These are phyloP conservation scores for Xylaria longipes DNA, from an alignment of 495 filamentous ascomycete genomes.

Conservation along the genomic window DNA sequence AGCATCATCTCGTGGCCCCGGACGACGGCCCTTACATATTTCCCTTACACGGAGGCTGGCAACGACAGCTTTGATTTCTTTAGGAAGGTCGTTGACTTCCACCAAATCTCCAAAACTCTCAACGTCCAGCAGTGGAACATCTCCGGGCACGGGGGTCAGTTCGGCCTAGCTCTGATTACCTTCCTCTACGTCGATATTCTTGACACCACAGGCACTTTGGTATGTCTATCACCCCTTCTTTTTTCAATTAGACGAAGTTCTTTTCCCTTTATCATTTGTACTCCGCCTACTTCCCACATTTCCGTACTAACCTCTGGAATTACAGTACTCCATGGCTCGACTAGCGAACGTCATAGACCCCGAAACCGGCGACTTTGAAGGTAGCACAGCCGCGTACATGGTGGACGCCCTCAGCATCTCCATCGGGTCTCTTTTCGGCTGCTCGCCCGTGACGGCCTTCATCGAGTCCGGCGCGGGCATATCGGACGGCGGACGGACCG, in stretches of 20 bases:
- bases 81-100: conserved; percentile 81
- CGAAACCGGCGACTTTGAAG: conserved; percentile 77
- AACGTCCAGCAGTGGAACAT: conserved; percentile 74
- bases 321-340: conserved; percentile 77
- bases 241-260: not conserved
- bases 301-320: conserved; percentile 19
- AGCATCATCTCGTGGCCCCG: conserved; percentile 87
- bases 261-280: not conserved
- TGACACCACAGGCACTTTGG: conserved; percentile 74
- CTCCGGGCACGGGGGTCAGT: conserved; percentile 65
- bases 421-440: conserved; percentile 76
- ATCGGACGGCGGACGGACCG: conserved; percentile 80
- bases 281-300: not conserved
- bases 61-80: conserved; percentile 78
- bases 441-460: conserved; percentile 79
- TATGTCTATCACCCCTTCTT: conserved; percentile 13
- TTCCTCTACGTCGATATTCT: conserved; percentile 88
- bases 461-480: conserved; percentile 86
- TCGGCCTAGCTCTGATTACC: conserved; percentile 79
- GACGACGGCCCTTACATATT: conserved; percentile 73
- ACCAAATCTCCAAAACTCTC: conserved; percentile 70
- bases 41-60: conserved; percentile 72
- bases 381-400: conserved; percentile 76
- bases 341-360: conserved; percentile 77
- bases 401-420: conserved; percentile 80